These are phyloP conservation scores for Grammothele lineata DNA, from an alignment of 768 basidiomycete species.

Conservation along the genomic window DNA sequence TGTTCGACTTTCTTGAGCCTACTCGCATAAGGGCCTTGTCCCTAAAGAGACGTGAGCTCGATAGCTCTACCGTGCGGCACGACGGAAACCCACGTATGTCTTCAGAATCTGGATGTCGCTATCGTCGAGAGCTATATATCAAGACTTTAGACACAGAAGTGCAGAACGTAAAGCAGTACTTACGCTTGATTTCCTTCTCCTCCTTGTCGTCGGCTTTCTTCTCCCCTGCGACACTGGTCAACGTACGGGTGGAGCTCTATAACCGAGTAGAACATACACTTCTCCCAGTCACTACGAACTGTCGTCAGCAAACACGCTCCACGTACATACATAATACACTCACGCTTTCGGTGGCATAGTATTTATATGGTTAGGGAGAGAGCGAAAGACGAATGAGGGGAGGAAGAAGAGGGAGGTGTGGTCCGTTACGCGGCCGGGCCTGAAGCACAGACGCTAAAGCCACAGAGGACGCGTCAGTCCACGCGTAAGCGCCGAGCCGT, in stretches of 20 bases:
- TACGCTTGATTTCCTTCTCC: conserved; percentile 78
- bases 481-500: conserved; percentile 19
- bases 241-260: background rate
- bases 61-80: too few relatives aligned
- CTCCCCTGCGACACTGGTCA: conserved; percentile 49
- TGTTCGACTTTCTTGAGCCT: conserved; percentile 84
- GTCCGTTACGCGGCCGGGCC: conserved; percentile 11
- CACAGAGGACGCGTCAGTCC: conserved; percentile 31
- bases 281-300: conserved; percentile 90
- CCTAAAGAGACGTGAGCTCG: conserved; percentile 46
- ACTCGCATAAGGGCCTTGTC: conserved; percentile 95
- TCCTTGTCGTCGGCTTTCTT: conserved; percentile 85
- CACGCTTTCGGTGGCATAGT: conserved; percentile 93
- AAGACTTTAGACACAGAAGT: background rate
- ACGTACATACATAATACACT: conserved; percentile 32
- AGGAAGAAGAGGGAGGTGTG: too few relatives aligned
- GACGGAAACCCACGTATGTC: conserved; percentile 87
- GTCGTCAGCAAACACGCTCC: background rate
- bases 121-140: conserved; percentile 79
- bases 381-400: conserved; percentile 19
- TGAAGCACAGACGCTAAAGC: background rate
- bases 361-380: conserved; percentile 20
- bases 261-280: conserved; percentile 58
- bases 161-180: background rate
- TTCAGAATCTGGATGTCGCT: conserved; percentile 99